Base-by-base conservation (phyloP, 192 early-diverging fungal genomes). In the Thamnidium elegans region DNA sequence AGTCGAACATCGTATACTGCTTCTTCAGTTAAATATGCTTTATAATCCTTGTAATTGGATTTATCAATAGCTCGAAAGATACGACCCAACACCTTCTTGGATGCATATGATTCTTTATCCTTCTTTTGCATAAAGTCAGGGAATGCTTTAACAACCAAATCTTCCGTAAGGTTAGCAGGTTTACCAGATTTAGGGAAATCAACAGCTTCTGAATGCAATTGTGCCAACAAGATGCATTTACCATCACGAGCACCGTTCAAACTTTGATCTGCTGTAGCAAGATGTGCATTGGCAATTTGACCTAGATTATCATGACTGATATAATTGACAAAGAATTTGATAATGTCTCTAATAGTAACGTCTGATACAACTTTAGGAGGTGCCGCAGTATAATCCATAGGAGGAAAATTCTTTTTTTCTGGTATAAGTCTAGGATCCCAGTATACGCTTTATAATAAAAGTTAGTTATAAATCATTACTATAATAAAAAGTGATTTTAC, bases 51-150 rank as follows among this genome's bases (percentile, higher is more conserved):
- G 30, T 83, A 83, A 7, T 78, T 65, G 5, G 71, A 51, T 2
- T 65, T 58, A 26, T 83, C 66, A 20, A 78, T 80, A 0, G 79
- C 69, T 0, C 82, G 70, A 45, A 80, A 89, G 9, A 88, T 84
- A 0, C 19, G 53, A 1, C 87, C 87, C 0, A 86, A 50, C 3
- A 88, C 75, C 23, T 83, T 80, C 30, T 56, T 39, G 6, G 85
- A 87, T 3, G n/a, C 1, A 64, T 92, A 92, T 0, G 67, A 60
- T 13, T 53, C 52, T 15, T 84, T 83, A 7, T 72, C 65, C 5
- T 69, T 43, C 55, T 87, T 89, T 59, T 88, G 79, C 90, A 92
- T 92, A 60, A 90, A 92, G 58, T 89, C 87, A 6, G 90, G 90
- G 26, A 78, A 87, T 11, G 19, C 20, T 30, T 61, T 65, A 4